Evolutionary conservation across 179 eudicot genomes (phyloP).

Genomic region (Vitellaria paradoxa): DNA sequence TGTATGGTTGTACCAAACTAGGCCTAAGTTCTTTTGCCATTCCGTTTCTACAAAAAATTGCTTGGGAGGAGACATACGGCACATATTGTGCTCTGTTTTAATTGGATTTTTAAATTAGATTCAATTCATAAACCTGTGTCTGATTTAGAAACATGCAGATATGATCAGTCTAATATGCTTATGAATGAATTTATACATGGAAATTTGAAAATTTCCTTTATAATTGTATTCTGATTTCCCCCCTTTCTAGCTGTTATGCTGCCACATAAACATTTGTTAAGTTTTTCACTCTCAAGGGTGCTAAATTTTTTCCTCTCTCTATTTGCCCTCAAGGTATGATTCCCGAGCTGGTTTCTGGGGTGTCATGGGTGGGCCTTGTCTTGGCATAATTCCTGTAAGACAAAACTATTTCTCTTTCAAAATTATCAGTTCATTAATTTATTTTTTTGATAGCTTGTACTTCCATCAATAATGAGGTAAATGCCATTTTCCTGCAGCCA

Average conservation of each 20-base stretch:
- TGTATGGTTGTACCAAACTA: too few species aligned
- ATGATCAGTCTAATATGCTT: too few species aligned
- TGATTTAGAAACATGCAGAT: too few species aligned
- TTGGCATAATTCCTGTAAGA: constrained; percentile 94
- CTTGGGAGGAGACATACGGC: too few species aligned
- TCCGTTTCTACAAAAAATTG: too few species aligned
- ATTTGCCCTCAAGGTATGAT: constrained; percentile 66
- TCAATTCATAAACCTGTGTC: too few species aligned
- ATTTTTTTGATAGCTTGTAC: too few species aligned
- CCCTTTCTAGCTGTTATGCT: background rate
- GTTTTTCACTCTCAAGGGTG: background rate
- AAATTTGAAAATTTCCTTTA: background rate
- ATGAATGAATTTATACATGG: background rate
- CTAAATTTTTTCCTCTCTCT: background rate
- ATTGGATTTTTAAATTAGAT: too few species aligned
- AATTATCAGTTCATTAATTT: too few species aligned
- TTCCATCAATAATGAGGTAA: background rate
- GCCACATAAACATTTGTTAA: background rate
- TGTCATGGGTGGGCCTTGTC: constrained; percentile 89
- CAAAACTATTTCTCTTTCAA: constrained; percentile 6
- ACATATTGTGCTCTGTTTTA: too few species aligned
- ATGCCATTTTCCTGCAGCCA: constrained; percentile 54
- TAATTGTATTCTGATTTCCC: background rate
- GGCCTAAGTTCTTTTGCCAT: too few species aligned
- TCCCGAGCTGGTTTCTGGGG: constrained; percentile 98